Evolutionary conservation across 2,329 filamentous ascomycete genomes (phyloP), one percentile per base, ranked within the genome.

Genomic region (Colletotrichum spaethianum): DNA sequence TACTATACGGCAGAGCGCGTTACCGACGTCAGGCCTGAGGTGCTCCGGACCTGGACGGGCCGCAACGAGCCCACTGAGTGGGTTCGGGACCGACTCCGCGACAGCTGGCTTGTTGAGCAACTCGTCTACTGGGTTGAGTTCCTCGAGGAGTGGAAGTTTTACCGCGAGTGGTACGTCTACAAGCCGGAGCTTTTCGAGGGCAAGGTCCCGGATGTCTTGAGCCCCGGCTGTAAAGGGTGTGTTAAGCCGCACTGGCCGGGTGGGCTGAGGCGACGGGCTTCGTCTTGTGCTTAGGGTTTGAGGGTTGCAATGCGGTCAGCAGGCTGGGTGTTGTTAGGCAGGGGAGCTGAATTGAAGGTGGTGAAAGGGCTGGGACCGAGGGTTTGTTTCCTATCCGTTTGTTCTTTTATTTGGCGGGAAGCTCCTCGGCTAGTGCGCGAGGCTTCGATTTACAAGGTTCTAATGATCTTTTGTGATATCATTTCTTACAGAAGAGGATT

Each of bases 101-200:
- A 74, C 60, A 72, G 71, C 71, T 74, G 73, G 73, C 70, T 74
- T 42, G 63, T 74, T 50, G 73, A 74, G 71, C 73, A 73, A 60
- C 73, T 74, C 28, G 73, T 59, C 16, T 74, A 74, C 63, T 74
- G 73, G 73, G 71, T 67, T 5, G 73, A 74, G 50, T 74, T 63
- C 55, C 73, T 74, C 40, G 60, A 74, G 48, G 73, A 73, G 67
- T 74, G 73, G 73, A 74, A 74, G 61, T 74, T 46, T 3, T 74
- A 74, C 31, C 73, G 73, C 26, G 73, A 74, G 61, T 74, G 69
- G 63, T 74, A 74, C 52, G 61, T 74, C 55, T 74, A 68, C 64
- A 61, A 65, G 38, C 48, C 69, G 8, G 73, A 74, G 62, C 48
- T 74, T 14, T 74, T 74, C 57, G 72, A 31, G 3, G 72, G 65